phyloP scores from a whole-genome alignment of 148 eudicot genomes.

The Drosera capensis region DNA sequence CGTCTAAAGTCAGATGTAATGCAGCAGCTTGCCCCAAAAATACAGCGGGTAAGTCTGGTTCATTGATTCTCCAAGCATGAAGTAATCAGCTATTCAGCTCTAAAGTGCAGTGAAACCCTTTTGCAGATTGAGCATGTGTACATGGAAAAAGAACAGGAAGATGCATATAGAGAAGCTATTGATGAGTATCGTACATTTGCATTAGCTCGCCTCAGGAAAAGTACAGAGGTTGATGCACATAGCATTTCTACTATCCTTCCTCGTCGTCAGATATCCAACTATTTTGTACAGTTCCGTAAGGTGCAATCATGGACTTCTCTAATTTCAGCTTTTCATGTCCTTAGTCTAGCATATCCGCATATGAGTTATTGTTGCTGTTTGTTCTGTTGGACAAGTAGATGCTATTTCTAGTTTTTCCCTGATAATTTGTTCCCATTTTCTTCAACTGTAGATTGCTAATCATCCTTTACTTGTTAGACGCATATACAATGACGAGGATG shows the following conservation, averaged over 20 bases:
- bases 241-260: slow-evolving; percentile 35
- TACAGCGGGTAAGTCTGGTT: slow-evolving; percentile 51
- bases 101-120: neutral
- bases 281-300: slow-evolving; percentile 93
- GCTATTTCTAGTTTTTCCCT: neutral
- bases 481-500: slow-evolving; percentile 53
- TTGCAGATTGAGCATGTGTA: slow-evolving; percentile 62
- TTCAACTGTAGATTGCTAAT: slow-evolving; percentile 59
- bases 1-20: slow-evolving; percentile 92
- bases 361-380: slow-evolving; percentile 9
- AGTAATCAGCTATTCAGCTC: neutral
- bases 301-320: too few relatives aligned
- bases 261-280: slow-evolving; percentile 86
- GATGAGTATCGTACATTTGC: slow-evolving; percentile 62
- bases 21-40: slow-evolving; percentile 88
- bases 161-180: slow-evolving; percentile 80
- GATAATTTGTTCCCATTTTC: neutral
- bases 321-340: too few relatives aligned
- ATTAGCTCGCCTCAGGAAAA: slow-evolving; percentile 44
- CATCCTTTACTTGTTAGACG: slow-evolving; percentile 93
- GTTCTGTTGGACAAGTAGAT: neutral
- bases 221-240: slow-evolving; percentile 16
- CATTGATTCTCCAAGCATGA: neutral
- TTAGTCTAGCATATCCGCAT: too few relatives aligned
- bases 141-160: slow-evolving; percentile 62